phyloP scores from a whole-genome alignment of 139 green algal species.

The Chlorella sp. region DNA sequence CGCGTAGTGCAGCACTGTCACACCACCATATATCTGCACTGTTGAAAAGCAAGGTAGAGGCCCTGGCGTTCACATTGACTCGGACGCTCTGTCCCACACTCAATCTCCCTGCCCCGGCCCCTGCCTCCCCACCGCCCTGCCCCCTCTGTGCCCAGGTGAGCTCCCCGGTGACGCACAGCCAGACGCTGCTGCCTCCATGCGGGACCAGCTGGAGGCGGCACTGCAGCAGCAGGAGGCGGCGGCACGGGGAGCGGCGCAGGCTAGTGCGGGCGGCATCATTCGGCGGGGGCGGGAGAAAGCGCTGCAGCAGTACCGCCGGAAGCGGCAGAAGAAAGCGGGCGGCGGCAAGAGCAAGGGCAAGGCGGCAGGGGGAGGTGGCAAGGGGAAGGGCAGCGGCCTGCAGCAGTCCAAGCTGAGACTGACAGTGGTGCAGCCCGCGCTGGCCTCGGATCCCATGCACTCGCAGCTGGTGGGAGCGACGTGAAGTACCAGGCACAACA shows the following conservation, averaged over 20 bases:
- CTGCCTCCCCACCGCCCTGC: too few relatives aligned
- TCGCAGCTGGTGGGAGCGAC: too few relatives aligned
- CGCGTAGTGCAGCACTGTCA: too few relatives aligned
- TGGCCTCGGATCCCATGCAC: too few relatives aligned
- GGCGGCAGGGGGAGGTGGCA: not conserved
- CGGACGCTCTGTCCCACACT: not conserved
- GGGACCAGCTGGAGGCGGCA: not conserved
- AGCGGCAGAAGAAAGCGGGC: too few relatives aligned
- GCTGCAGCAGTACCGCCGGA: not conserved
- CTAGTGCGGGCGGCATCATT: not conserved
- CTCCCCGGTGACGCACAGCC: not conserved
- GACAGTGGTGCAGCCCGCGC: not conserved
- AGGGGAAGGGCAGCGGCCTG: not conserved
- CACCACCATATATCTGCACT: not conserved
- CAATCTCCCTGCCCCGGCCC: not conserved
- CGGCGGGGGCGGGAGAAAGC: not conserved
- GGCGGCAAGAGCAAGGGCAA: not conserved
- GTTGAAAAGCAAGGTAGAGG: not conserved
- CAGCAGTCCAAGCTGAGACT: constrained; percentile 8
- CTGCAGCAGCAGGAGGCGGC: not conserved
- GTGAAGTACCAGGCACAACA: too few relatives aligned
- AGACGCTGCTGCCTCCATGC: not conserved
- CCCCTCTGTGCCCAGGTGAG: not conserved
- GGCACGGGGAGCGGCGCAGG: not conserved
- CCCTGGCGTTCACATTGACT: not conserved